Base-by-base conservation (phyloP, 2,329 filamentous ascomycete genomes). In the Huntiella savannae region DNA sequence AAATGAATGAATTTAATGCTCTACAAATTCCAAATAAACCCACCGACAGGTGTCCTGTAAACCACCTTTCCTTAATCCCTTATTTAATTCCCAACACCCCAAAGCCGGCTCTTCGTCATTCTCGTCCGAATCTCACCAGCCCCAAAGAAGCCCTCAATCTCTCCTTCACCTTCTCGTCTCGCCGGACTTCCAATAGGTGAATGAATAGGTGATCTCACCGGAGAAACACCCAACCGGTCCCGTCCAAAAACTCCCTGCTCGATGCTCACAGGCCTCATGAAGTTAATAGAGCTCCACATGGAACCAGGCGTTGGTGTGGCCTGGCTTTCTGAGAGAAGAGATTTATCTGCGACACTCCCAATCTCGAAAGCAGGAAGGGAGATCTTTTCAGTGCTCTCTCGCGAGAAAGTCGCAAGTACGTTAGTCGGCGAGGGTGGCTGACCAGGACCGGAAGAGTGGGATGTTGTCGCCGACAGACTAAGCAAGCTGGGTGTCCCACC, bases 191-290 rank as follows among this genome's bases (percentile, higher is more conserved):
- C 48, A 32, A 49, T 49, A 10, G 48, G 48, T 5, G 48, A 49
- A n/a, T 49, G 48, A 41, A 49, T 49, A 2, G 48, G 48, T n/a
- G 48, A 49, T 40, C 48, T 40, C 16, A 40, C 44, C 5, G 48
- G 48, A 10, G 44, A 11, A 33, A 32, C 19, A 2, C 48, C 48
- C 8, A 49, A 37, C 11, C 48, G 40, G 15, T 48, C 41, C 8
- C 37, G 35, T 3, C 43, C 13, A 19, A 36, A 35, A 7, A 28
- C 22, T 8, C 22, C 22, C 22, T 28, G 22, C 3, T 28, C 22
- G 22, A 38, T 17, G 22, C 22, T 28, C 22, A 28, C 22, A 28
- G 22, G 34, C 13, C 13, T 40, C n/a, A 17, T 19, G 15, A 40
- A 15, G 10, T n/a, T 13, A 8, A 11, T 17, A 33, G 13, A n/a